Conservation (phyloP, 2,329 filamentous ascomycete genomes). For the Penicillium sp. region DNA sequence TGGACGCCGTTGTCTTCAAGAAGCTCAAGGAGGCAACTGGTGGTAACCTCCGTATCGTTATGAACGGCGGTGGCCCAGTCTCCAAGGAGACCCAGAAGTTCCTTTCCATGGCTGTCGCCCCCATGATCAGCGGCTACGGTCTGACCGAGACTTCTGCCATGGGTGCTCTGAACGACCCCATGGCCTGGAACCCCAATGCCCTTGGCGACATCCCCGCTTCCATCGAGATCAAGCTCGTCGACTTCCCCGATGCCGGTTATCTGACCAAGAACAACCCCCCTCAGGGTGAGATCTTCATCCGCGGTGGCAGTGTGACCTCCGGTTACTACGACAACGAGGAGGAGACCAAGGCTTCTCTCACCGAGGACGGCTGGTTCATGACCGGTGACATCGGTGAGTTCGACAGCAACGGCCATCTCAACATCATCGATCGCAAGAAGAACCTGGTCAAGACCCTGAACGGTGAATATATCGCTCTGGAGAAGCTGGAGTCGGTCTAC, state of each 20-base stretch:
- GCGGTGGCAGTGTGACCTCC: slow-evolving; percentile 71
- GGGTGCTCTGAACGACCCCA: slow-evolving; percentile 64
- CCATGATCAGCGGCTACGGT: slow-evolving; percentile 93
- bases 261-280: slow-evolving; percentile 71
- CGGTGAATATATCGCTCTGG: slow-evolving; percentile 94
- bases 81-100: slow-evolving; percentile 86
- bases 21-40: slow-evolving; percentile 90
- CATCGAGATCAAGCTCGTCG: slow-evolving; percentile 88
- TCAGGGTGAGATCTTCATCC: slow-evolving; percentile 91
- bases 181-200: slow-evolving; percentile 76
- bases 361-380: slow-evolving; percentile 92
- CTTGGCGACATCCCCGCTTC: slow-evolving; percentile 77
- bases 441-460: slow-evolving; percentile 95
- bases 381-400: slow-evolving; percentile 95
- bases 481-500: slow-evolving; percentile 93
- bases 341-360: slow-evolving; percentile 77
- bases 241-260: slow-evolving; percentile 88
- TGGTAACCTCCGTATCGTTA: slow-evolving; percentile 80
- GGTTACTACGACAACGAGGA: slow-evolving; percentile 85
- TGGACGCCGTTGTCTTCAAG: slow-evolving; percentile 86
- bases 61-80: slow-evolving; percentile 93
- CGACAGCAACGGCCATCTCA: slow-evolving; percentile 74
- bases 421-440: slow-evolving; percentile 95
- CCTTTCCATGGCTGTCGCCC: slow-evolving; percentile 86
- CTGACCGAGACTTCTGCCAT: slow-evolving; percentile 86